Evolutionary conservation across 805 yeast genomes (phyloP).

Genomic region (Nakazawaea populi): DNA sequence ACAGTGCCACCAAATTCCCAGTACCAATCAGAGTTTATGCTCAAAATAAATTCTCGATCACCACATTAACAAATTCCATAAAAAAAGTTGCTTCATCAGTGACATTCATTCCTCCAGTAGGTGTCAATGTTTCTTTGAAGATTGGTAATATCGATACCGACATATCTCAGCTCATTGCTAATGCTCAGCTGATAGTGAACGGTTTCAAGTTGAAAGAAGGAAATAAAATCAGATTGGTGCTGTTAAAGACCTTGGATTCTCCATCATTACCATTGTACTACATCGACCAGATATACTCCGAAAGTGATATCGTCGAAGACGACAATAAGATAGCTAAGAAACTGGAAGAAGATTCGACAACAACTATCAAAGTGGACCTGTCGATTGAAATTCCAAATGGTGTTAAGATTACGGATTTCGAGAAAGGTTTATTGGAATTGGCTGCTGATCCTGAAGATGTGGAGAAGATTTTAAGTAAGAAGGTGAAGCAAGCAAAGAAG

Average conservation of each 20-base stretch:
- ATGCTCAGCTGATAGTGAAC: constrained; percentile 48
- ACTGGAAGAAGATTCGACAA: constrained; percentile 17
- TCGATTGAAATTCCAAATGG: constrained; percentile 25
- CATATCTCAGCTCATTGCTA: constrained; percentile 48
- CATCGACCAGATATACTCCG: constrained; percentile 47
- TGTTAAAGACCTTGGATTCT: constrained; percentile 61
- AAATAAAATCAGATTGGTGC: constrained; percentile 48
- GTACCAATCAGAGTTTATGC: constrained; percentile 46
- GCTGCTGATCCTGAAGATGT: constrained; percentile 73
- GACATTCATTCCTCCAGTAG: constrained; percentile 64
- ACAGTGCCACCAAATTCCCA: constrained; percentile 54
- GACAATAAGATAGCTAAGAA: constrained; percentile 14
- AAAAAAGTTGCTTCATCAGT: constrained; percentile 53
- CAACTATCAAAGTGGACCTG: constrained; percentile 8
- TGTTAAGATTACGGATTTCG: constrained; percentile 53
- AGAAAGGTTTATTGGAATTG: constrained; percentile 73
- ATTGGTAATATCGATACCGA: constrained; percentile 52
- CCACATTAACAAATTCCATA: constrained; percentile 53
- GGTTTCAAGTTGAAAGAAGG: constrained; percentile 31
- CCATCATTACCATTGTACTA: constrained; percentile 84
- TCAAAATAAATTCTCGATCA: constrained; percentile 37
- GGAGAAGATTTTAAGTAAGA: constrained; percentile 53
- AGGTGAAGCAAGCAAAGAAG: constrained; percentile 33
- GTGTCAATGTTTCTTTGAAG: constrained; percentile 58
- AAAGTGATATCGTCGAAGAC: constrained; percentile 40